phyloP scores from a whole-genome alignment of 2,329 filamentous ascomycete genomes.

The Juglanconis oblonga region DNA sequence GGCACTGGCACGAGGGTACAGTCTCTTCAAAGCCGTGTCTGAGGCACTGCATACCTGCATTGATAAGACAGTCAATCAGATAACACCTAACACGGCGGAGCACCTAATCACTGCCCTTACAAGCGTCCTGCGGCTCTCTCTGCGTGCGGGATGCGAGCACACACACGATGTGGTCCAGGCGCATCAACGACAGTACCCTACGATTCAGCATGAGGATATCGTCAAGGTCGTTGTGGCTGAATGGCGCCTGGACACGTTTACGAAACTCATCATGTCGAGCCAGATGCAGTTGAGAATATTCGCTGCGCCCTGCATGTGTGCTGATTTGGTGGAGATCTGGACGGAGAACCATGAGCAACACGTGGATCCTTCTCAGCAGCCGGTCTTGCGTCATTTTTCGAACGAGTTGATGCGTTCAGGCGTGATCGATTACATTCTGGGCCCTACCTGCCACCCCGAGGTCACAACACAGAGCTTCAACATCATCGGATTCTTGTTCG shows the following conservation, averaged over 20 bases:
- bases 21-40: constrained; percentile 42
- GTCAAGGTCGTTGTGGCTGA: constrained; percentile 53
- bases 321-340: constrained; percentile 66
- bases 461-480: constrained; percentile 79
- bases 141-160: constrained; percentile 35
- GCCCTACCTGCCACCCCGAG: constrained; percentile 88
- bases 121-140: constrained; percentile 39
- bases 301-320: constrained; percentile 72
- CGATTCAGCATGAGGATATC: constrained; percentile 36
- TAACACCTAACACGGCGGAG: constrained; percentile 44
- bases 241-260: constrained; percentile 69
- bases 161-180: constrained; percentile 32
- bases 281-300: constrained; percentile 88
- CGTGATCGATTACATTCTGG: constrained; percentile 82
- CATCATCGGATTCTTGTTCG: constrained; percentile 81
- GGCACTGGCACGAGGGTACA: constrained; percentile 29
- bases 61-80: constrained; percentile 53
- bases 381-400: constrained; percentile 65
- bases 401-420: constrained; percentile 66
- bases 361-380: constrained; percentile 32
- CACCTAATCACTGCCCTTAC: constrained; percentile 39
- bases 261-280: constrained; percentile 73
- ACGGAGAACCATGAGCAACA: constrained; percentile 49
- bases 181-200: constrained; percentile 33
- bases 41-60: constrained; percentile 43